Conservation (phyloP, 176 grass and related monocot genomes). For the Carex myosuroides region DNA sequence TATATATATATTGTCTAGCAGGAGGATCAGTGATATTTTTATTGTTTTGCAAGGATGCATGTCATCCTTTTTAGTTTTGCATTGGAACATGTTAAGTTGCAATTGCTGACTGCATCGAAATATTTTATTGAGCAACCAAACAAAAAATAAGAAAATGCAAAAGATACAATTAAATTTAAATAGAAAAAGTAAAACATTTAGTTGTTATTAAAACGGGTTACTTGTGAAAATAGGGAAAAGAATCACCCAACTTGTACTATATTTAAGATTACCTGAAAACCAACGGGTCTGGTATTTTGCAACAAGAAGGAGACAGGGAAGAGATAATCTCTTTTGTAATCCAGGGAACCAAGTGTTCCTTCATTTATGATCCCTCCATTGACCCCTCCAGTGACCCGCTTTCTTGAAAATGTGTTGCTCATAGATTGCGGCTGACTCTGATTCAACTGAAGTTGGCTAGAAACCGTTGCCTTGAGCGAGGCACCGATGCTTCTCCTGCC, state of each 20-base stretch:
- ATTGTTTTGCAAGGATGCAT: background rate
- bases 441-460: slow-evolving; percentile 33
- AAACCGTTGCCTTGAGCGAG: slow-evolving; percentile 20
- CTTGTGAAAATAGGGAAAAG: background rate
- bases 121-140: background rate
- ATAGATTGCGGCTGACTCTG: slow-evolving; percentile 38
- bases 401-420: slow-evolving; percentile 56
- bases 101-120: background rate
- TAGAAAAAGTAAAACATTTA: background rate
- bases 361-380: slow-evolving; percentile 92
- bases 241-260: background rate
- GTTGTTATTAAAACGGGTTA: background rate
- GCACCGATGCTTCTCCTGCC: slow-evolving; percentile 52
- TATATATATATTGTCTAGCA: background rate
- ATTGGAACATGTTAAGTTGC: background rate
- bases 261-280: slow-evolving; percentile 36
- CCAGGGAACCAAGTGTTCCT: slow-evolving; percentile 56
- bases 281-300: slow-evolving; percentile 74
- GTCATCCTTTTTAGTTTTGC: background rate
- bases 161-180: background rate
- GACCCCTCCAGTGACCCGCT: slow-evolving; percentile 75
- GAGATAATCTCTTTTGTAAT: slow-evolving; percentile 71
- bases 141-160: background rate
- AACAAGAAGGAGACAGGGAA: slow-evolving; percentile 75
- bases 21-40: background rate